Conservation (phyloP, 2,329 filamentous ascomycete species). For the Neonectria sp. region DNA sequence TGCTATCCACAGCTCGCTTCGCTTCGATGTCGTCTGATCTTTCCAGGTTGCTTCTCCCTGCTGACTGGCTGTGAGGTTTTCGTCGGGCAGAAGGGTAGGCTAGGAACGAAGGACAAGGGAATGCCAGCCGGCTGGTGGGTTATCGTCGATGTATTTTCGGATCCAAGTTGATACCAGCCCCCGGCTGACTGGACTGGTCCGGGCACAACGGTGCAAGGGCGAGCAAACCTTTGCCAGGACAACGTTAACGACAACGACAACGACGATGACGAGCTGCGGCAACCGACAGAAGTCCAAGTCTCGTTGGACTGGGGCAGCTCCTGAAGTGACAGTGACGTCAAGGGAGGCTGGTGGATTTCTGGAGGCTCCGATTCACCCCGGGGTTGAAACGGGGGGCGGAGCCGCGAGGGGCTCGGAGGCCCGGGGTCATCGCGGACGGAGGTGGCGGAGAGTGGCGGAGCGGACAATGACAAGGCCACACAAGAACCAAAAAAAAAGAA, state of each 20-base stretch:
- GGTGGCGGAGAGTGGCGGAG: constrained; percentile 37
- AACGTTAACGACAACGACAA: neutral
- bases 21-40: constrained; percentile 23
- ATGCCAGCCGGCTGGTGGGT: neutral
- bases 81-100: neutral
- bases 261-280: neutral
- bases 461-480: constrained; percentile 18
- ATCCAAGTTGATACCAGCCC: neutral
- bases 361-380: constrained; percentile 39
- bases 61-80: constrained; percentile 7
- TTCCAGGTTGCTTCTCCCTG: constrained; percentile 8
- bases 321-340: neutral
- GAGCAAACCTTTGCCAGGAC: neutral
- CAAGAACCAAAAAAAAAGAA: neutral
- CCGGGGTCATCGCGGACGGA: constrained; percentile 29
- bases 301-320: neutral
- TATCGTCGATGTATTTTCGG: neutral
- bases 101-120: constrained; percentile 1
- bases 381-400: constrained; percentile 44
- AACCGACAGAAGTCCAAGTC: neutral
- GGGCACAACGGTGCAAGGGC: neutral
- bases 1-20: constrained; percentile 1
- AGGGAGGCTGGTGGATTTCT: neutral
- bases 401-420: constrained; percentile 41
- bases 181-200: too few species aligned